Evolutionary conservation across 2,329 filamentous ascomycete species (phyloP).

Genomic region (Rhytidhysteron rufulum): DNA sequence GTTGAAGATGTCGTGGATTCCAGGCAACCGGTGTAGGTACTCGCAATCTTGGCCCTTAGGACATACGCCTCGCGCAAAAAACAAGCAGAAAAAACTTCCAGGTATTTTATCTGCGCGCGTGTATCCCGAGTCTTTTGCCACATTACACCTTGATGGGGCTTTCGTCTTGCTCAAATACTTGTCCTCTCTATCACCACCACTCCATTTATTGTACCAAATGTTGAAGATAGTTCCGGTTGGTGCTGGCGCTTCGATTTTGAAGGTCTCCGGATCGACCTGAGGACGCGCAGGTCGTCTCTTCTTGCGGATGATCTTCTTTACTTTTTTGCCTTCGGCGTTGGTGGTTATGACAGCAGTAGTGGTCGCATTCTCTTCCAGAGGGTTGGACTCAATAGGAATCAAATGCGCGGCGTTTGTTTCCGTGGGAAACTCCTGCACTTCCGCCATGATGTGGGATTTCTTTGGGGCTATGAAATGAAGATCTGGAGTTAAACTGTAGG

Average conservation of each 20-base stretch:
- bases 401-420: neutral
- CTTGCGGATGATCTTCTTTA: conserved; percentile 88
- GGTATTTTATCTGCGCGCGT: conserved; percentile 47
- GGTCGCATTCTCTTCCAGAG: conserved; percentile 3
- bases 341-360: conserved; percentile 21
- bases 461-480: neutral
- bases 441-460: neutral
- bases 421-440: neutral
- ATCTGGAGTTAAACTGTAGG: neutral
- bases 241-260: conserved; percentile 79
- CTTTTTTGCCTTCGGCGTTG: conserved; percentile 56
- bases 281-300: conserved; percentile 86
- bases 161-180: conserved; percentile 79
- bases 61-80: conserved; percentile 78
- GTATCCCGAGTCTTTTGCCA: conserved; percentile 61
- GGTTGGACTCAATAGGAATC: neutral
- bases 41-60: conserved; percentile 90
- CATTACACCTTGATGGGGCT: conserved; percentile 81
- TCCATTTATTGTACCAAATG: conserved; percentile 99
- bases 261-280: conserved; percentile 80
- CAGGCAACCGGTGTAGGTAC: conserved; percentile 85
- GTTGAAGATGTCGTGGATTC: conserved; percentile 84
- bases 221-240: conserved; percentile 97
- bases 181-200: conserved; percentile 89
- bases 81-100: conserved; percentile 85